Conservation (phyloP, 2,329 filamentous ascomycete species). For the Tolypocladium tundrense region DNA sequence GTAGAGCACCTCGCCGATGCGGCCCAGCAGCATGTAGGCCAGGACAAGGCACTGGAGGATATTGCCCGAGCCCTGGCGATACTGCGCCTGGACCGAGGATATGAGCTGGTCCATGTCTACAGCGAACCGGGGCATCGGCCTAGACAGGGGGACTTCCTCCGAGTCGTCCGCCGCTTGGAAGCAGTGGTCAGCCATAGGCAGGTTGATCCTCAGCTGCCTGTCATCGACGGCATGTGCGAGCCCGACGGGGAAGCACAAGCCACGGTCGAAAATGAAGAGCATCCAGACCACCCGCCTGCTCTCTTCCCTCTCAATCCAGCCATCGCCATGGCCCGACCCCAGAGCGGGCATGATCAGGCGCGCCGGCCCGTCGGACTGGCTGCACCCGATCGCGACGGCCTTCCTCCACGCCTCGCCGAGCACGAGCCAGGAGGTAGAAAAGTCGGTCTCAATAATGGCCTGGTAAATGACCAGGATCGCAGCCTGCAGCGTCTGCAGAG, state of each 20-base stretch:
- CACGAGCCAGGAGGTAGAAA: conserved; percentile 8
- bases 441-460: conserved; percentile 9
- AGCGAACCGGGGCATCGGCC: conserved; percentile 1
- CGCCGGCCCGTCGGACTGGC: conserved; percentile 3
- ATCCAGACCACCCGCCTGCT: conserved; percentile 10
- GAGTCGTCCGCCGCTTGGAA: conserved; percentile 6
- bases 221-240: conserved; percentile 14
- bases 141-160: not conserved
- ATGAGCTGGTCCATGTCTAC: conserved; percentile 9
- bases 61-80: conserved; percentile 3
- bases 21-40: conserved; percentile 10
- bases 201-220: conserved; percentile 9
- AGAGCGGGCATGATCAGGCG: conserved; percentile 4
- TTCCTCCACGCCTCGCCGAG: conserved; percentile 14
- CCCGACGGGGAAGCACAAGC: conserved; percentile 13
- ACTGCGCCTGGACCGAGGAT: conserved; percentile 5
- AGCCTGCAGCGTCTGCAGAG: conserved; percentile 10
- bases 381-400: conserved; percentile 10
- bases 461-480: conserved; percentile 12
- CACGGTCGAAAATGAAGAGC: conserved; percentile 14
- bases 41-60: conserved; percentile 12
- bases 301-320: conserved; percentile 12
- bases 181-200: conserved; percentile 11
- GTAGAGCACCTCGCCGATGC: conserved; percentile 10
- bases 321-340: not conserved